Evolutionary conservation across 768 basidiomycete genomes (phyloP), one percentile per base, ranked within the genome.

Genomic region (Panaeolus cyanescens): DNA sequence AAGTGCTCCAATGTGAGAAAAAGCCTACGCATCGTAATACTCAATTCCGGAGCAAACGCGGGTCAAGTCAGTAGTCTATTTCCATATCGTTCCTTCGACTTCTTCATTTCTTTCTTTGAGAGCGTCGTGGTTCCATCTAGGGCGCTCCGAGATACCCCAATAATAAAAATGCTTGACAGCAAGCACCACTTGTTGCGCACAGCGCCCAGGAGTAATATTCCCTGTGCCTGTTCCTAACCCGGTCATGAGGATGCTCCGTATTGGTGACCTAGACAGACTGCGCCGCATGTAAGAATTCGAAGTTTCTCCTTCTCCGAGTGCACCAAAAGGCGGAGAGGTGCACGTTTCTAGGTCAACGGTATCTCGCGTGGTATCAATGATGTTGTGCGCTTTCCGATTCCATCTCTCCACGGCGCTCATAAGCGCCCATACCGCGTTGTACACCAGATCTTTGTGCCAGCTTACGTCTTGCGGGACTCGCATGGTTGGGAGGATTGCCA

Each of bases 401-500:
- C 65, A 64, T 6, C 59, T 37, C 1, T 62, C 60, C 20, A 68
- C 50, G 13, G 60, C 33, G 15, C 62, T 58, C 55, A 68, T 57
- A 12, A 70, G 32, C 1, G 68, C 62, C 68, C 82, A 73, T 57
- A 70, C 64, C 56, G 64, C 61, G 15, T 71, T 70, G 54, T 73
- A 71, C 4, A 70, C 67, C 25, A 73, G 59, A 33, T 73, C 71
- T 32, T 59, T 53, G 56, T 73, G 64, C 72, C 70, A 71, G 1
- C 30, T 61, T 31, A 70, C 65, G 34, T 58, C 56, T 40, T 70
- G 67, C 5, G 72, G 71, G 19, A 65, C 62, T 34, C 72, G 71
- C 72, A 73, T 73, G 9, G 71, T 73, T 5, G 72, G 71, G 40
- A 67, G 67, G 19, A 73, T 56, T 25, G 71, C 69, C 60, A 71